Conservation (phyloP, 1,139 yeast species). For the Taphrina sp. region DNA sequence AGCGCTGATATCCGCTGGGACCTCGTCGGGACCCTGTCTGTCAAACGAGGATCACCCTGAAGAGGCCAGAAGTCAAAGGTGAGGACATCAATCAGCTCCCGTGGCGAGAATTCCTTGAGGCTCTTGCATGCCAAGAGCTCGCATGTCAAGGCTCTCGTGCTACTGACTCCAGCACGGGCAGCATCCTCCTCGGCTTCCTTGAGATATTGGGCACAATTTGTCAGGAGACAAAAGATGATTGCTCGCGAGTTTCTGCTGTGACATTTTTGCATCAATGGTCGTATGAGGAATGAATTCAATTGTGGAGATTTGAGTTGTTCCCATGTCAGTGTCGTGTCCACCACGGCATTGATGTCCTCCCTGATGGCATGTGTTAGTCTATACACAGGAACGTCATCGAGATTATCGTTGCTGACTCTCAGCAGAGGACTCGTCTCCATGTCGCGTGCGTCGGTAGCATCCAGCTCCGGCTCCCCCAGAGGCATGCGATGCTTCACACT, state of each 20-base stretch:
- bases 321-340: slow-evolving; percentile 53
- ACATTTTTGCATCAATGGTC: slow-evolving; percentile 50
- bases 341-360: slow-evolving; percentile 47
- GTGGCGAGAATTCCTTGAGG: slow-evolving; percentile 53
- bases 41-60: slow-evolving; percentile 29
- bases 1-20: slow-evolving; percentile 53
- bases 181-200: slow-evolving; percentile 54
- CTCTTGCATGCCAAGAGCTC: slow-evolving; percentile 57
- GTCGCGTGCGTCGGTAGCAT: slow-evolving; percentile 8
- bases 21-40: slow-evolving; percentile 33
- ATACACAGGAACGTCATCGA: slow-evolving; percentile 45
- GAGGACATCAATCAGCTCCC: slow-evolving; percentile 50
- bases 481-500: too few species aligned
- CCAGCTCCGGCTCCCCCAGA: too few species aligned
- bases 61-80: slow-evolving; percentile 48
- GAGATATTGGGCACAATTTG: slow-evolving; percentile 47
- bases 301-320: slow-evolving; percentile 60
- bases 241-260: slow-evolving; percentile 42
- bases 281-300: slow-evolving; percentile 52
- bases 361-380: slow-evolving; percentile 37
- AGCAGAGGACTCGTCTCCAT: slow-evolving; percentile 12
- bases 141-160: slow-evolving; percentile 56
- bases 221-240: slow-evolving; percentile 45
- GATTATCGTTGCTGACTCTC: slow-evolving; percentile 19
- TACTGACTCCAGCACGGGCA: slow-evolving; percentile 52